Base-by-base conservation (phyloP, 2,329 filamentous ascomycete genomes). In the Xylariaceae sp. region DNA sequence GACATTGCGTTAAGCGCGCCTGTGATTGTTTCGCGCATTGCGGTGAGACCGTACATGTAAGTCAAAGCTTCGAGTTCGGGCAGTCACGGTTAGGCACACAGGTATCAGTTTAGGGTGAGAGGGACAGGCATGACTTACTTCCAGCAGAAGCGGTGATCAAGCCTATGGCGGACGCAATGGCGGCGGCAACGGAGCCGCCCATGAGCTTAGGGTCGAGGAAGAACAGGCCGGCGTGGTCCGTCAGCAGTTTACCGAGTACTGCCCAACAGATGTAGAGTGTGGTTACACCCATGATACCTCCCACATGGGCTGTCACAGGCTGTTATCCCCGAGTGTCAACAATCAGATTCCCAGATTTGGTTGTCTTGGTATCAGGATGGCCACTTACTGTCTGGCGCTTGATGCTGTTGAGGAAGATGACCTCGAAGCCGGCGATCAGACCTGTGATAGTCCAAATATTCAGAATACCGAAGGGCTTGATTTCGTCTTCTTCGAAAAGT, bases 351-450 rank as follows among this genome's bases (percentile, higher is more conserved):
- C 21, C 33, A 14, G 16, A 22, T 16, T 6, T 5, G 25, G 7
- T 6, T 19, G 25, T 40, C 22, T n/a, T 7, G 32, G 10, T 8
- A 16, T 32, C 7, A 29, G 21, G 7, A 33, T 8, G 27, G 19
- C 20, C 11, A 60, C 71, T 58, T 57, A 77, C 75, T 38, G 65
- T 67, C 41, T 70, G 74, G 41, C 72, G 69, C 54, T 72, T 73
- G 63, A 78, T 75, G 56, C 73, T 77, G 61, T 79, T 79, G 63
- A 79, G 64, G 45, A 68, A 64, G 25, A 73, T 45, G 0, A 72
- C 67, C 63, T 79, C 76, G 23, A 71, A 45, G 7, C 69, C 50
- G 51, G 71, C 73, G 48, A 76, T 62, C 23, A 68, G 39, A 4
- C 73, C 67, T 3, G 68, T 68, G 44, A 73, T 59, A 7, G 59